phyloP scores from a whole-genome alignment of 1,284 basidiomycete species.

The Somion occarium region DNA sequence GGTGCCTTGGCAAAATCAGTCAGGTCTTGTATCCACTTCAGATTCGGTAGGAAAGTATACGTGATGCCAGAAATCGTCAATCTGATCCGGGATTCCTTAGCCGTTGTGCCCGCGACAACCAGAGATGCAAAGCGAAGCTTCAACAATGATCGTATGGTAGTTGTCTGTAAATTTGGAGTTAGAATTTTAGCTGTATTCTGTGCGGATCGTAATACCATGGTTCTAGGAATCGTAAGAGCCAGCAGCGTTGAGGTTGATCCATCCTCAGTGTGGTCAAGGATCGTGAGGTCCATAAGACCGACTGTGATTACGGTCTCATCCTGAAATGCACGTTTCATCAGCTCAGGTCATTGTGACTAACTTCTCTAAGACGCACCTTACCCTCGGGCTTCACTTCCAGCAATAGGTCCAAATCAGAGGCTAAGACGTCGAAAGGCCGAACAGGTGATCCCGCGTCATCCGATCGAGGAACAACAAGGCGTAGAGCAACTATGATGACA shows the following conservation, averaged over 20 bases:
- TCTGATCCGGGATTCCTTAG: constrained; percentile 79
- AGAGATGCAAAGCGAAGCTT: constrained; percentile 68
- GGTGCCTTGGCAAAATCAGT: constrained; percentile 75
- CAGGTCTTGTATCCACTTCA: constrained; percentile 65
- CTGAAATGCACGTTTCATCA: constrained; percentile 28
- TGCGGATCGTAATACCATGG: constrained; percentile 39
- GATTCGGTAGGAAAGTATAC: constrained; percentile 58
- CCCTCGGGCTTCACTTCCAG: constrained; percentile 67
- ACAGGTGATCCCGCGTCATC: constrained; percentile 15
- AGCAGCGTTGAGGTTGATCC: constrained; percentile 40
- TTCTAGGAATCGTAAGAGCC: constrained; percentile 44
- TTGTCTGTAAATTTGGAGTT: constrained; percentile 30
- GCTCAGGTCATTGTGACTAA: neutral
- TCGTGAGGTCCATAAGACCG: constrained; percentile 55
- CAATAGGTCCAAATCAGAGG: constrained; percentile 60
- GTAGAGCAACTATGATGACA: constrained; percentile 35
- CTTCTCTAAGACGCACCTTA: constrained; percentile 43
- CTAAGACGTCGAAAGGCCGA: constrained; percentile 53
- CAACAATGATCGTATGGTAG: constrained; percentile 47
- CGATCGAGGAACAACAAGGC: constrained; percentile 38
- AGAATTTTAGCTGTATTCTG: neutral
- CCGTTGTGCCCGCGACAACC: constrained; percentile 56
- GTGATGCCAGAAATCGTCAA: constrained; percentile 65
- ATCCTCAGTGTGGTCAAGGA: constrained; percentile 41
- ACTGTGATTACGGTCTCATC: constrained; percentile 69